Evolutionary conservation across 1,139 yeast species (phyloP).

Genomic region (Geotrichum klebahnii): DNA sequence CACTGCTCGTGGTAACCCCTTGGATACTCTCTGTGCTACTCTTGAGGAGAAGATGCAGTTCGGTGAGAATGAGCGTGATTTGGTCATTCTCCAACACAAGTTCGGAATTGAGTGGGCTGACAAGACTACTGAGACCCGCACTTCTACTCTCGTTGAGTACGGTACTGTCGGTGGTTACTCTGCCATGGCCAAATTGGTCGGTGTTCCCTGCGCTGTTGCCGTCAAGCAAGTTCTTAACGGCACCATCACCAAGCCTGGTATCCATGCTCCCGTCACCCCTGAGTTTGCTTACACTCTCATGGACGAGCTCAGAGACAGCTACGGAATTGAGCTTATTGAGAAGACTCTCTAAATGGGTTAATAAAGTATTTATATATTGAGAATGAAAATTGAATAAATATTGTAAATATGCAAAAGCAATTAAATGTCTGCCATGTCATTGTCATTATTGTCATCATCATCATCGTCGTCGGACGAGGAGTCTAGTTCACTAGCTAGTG

Average conservation of each 20-base stretch:
- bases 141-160: conserved; percentile 90
- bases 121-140: conserved; percentile 84
- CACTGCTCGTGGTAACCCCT: conserved; percentile 88
- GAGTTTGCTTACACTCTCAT: conserved; percentile 86
- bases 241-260: conserved; percentile 71
- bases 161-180: conserved; percentile 94
- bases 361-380: conserved; percentile 1
- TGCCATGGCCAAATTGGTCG: conserved; percentile 97
- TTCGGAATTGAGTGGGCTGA: conserved; percentile 96
- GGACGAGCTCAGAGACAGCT: conserved; percentile 84
- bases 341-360: conserved; percentile 45
- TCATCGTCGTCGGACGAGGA: conserved; percentile 23
- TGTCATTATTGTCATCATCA: conserved; percentile 22
- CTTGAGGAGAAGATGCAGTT: conserved; percentile 94
- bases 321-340: conserved; percentile 83
- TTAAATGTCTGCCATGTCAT: too few relatives aligned
- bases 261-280: conserved; percentile 88
- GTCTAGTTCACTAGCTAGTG: conserved; percentile 35
- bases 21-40: conserved; percentile 94
- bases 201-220: conserved; percentile 98
- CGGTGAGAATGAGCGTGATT: conserved; percentile 91
- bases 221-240: conserved; percentile 82
- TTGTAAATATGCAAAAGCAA: not conserved
- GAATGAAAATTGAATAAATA: not conserved
- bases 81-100: conserved; percentile 94